These are phyloP conservation scores for Ogataea saltuana DNA, from an alignment of 805 yeast species.

Conservation along the genomic window DNA sequence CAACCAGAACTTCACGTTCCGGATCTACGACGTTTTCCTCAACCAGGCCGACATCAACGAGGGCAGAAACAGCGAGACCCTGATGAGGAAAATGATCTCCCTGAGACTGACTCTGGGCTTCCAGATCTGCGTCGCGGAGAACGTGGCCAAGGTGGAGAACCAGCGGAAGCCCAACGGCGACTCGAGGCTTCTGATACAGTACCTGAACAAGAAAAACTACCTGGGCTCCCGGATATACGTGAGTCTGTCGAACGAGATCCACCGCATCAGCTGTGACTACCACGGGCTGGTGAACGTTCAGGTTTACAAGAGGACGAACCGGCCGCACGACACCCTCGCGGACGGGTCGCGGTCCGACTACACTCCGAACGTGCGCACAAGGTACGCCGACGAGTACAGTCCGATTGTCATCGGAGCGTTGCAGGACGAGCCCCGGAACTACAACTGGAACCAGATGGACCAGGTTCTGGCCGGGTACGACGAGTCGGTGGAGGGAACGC, in stretches of 20 bases:
- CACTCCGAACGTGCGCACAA: conserved; percentile 65
- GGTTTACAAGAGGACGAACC: conserved; percentile 50
- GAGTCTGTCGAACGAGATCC: conserved; percentile 80
- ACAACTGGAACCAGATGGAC: conserved; percentile 92
- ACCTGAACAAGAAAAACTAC: conserved; percentile 48
- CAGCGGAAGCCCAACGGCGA: conserved; percentile 57
- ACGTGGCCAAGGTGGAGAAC: conserved; percentile 65
- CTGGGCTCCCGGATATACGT: conserved; percentile 69
- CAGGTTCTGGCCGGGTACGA: conserved; percentile 90
- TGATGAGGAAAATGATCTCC: conserved; percentile 85
- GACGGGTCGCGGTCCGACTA: conserved; percentile 34
- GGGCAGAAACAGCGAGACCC: conserved; percentile 54
- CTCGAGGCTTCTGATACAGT: conserved; percentile 53
- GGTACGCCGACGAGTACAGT: conserved; percentile 70
- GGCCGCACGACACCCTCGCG: conserved; percentile 34
- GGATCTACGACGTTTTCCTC: conserved; percentile 76
- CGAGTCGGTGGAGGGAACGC: conserved; percentile 60
- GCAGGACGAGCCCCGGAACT: conserved; percentile 50
- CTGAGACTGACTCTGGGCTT: conserved; percentile 82
- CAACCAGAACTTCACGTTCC: conserved; percentile 70
- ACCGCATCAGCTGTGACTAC: conserved; percentile 72
- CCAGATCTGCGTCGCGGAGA: conserved; percentile 79
- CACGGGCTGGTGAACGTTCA: conserved; percentile 78
- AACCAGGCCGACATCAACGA: conserved; percentile 56
- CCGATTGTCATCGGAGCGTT: conserved; percentile 57